These are phyloP conservation scores for Sequoia sempervirens DNA, from an alignment of 75 land plant species.

Conservation along the genomic window DNA sequence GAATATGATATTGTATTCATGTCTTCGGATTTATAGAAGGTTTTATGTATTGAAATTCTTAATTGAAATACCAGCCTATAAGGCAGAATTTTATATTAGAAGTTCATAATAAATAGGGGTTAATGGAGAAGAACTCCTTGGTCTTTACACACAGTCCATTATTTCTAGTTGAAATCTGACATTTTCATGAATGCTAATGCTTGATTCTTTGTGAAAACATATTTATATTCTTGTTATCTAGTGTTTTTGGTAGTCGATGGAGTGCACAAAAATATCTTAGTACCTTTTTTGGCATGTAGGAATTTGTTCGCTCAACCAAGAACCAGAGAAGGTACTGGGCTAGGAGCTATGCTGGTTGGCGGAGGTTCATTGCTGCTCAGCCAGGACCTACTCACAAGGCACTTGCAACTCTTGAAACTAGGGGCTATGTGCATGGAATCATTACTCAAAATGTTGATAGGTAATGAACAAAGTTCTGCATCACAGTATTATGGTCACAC, in stretches of 20 bases:
- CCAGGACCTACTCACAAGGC: conserved; percentile 73
- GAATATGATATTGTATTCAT: background rate
- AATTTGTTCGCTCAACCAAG: conserved; percentile 61
- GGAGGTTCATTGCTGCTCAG: conserved; percentile 64
- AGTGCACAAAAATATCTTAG: background rate
- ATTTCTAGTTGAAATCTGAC: background rate
- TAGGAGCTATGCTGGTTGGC: conserved; percentile 94
- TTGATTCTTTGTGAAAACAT: background rate
- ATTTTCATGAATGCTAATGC: background rate
- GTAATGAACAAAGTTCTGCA: conserved; percentile 14
- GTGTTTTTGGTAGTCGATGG: background rate
- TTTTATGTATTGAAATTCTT: background rate
- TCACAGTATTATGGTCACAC: background rate
- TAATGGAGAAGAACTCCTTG: background rate
- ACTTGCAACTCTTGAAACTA: conserved; percentile 68
- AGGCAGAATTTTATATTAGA: background rate
- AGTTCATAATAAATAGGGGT: background rate
- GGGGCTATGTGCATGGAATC: conserved; percentile 60
- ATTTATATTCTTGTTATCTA: background rate
- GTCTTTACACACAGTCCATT: background rate
- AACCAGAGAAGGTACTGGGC: conserved; percentile 88
- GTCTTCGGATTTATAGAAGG: background rate
- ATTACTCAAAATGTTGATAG: conserved; percentile 96
- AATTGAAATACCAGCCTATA: background rate
- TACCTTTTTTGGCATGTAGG: conserved; percentile 27